Percentiles rank a stretch among this genome's conserved stretches.
phyloP scores from a whole-genome alignment of 495 filamentous ascomycete species.

The Penicillium mononematosum region DNA sequence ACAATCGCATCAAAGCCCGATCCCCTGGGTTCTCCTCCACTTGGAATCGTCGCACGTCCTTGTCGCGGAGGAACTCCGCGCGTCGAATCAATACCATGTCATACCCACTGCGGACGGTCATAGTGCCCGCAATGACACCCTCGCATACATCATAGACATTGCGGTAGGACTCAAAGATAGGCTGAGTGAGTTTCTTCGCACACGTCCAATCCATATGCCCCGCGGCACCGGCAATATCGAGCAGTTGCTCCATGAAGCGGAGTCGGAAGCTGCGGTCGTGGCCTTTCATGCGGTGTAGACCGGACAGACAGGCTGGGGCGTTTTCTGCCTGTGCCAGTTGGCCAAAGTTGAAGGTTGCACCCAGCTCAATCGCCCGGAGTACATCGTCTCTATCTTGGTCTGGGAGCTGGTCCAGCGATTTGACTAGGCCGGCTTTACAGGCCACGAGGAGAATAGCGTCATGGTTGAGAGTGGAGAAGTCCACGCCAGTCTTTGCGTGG shows the following conservation, averaged over 20 bases:
- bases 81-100: slow-evolving; percentile 32
- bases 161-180: slow-evolving; percentile 33
- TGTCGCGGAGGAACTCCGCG: slow-evolving; percentile 15
- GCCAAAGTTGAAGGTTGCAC: slow-evolving; percentile 46
- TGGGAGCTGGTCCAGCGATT: slow-evolving; percentile 26
- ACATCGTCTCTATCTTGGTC: slow-evolving; percentile 27
- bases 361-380: slow-evolving; percentile 43
- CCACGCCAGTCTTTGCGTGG: slow-evolving; percentile 24
- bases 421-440: slow-evolving; percentile 26
- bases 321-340: slow-evolving; percentile 44
- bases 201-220: slow-evolving; percentile 40
- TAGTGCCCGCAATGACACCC: slow-evolving; percentile 20
- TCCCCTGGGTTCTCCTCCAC: slow-evolving; percentile 21
- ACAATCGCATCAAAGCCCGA: slow-evolving; percentile 32
- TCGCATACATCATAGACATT: slow-evolving; percentile 31
- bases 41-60: slow-evolving; percentile 29
- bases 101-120: slow-evolving; percentile 32
- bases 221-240: slow-evolving; percentile 39
- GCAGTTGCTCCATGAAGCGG: slow-evolving; percentile 38
- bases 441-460: slow-evolving; percentile 38
- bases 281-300: slow-evolving; percentile 25
- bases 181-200: slow-evolving; percentile 35
- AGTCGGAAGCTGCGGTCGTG: slow-evolving; percentile 31
- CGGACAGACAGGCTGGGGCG: slow-evolving; percentile 27
- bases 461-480: slow-evolving; percentile 32